Percentiles rank a stretch among this genome's conserved stretches.
Conservation (phyloP, 495 filamentous ascomycete species). For the Penicillium goetzii region DNA sequence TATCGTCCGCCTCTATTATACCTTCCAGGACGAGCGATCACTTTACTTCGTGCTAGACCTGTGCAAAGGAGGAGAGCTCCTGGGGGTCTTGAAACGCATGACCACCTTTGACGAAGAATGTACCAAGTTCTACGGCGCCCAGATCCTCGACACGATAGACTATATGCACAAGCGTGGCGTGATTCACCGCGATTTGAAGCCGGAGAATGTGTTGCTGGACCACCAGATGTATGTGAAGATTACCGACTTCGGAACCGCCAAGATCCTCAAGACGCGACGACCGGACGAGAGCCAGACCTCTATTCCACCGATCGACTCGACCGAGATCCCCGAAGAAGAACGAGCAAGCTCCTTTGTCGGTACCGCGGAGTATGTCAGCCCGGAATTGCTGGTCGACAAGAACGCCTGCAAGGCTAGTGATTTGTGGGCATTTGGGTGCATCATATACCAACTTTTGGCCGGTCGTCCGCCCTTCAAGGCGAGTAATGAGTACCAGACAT, state of each 20-base stretch:
- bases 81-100: constrained; percentile 92
- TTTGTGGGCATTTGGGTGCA: constrained; percentile 99
- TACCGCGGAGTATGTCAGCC: constrained; percentile 97
- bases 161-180: constrained; percentile 98
- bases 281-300: constrained; percentile 47
- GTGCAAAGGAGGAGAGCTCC: constrained; percentile 87
- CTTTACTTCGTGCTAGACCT: constrained; percentile 97
- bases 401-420: constrained; percentile 98
- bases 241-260: constrained; percentile 98
- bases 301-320: constrained; percentile 53
- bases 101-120: constrained; percentile 95
- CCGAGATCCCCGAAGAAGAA: constrained; percentile 65
- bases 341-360: constrained; percentile 95
- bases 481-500: constrained; percentile 95
- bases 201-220: constrained; percentile 95
- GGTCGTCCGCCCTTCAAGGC: constrained; percentile 97
- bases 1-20: constrained; percentile 97
- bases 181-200: constrained; percentile 96
- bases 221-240: constrained; percentile 98
- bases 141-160: constrained; percentile 95
- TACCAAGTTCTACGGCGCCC: constrained; percentile 89
- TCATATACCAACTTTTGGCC: constrained; percentile 92
- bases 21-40: constrained; percentile 95
- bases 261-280: constrained; percentile 74
- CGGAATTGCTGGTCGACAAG: constrained; percentile 92